Percentiles rank a stretch among this genome's conserved stretches.
Evolutionary conservation across 2,329 filamentous ascomycete genomes (phyloP).

Genomic region (Neofusicoccum ribis): DNA sequence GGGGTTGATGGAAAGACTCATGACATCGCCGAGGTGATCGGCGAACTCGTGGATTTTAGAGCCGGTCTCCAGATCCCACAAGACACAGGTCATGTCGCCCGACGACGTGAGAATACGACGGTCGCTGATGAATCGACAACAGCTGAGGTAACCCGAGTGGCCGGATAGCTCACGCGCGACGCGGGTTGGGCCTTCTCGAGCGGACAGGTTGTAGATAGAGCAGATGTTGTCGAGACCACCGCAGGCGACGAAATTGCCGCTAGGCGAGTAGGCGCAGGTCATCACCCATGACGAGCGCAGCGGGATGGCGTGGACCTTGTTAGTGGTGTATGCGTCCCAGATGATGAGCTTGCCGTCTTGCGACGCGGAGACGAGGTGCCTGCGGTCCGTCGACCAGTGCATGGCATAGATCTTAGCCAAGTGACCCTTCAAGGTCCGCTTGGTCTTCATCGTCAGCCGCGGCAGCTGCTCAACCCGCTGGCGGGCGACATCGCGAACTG

Average conservation of each 20-base stretch:
- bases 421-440: slow-evolving; percentile 95
- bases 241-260: slow-evolving; percentile 97
- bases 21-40: slow-evolving; percentile 96
- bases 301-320: slow-evolving; percentile 98
- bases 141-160: slow-evolving; percentile 95
- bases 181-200: slow-evolving; percentile 93
- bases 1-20: slow-evolving; percentile 99
- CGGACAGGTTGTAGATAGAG: slow-evolving; percentile 98
- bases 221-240: slow-evolving; percentile 99
- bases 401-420: slow-evolving; percentile 99
- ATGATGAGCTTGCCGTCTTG: slow-evolving; percentile 99
- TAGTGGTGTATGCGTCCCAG: slow-evolving; percentile 99
- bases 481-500: slow-evolving; percentile 89
- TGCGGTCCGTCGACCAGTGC: slow-evolving; percentile 99
- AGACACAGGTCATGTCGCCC: slow-evolving; percentile 99
- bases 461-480: slow-evolving; percentile 91
- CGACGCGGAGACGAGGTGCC: slow-evolving; percentile 95
- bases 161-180: slow-evolving; percentile 94
- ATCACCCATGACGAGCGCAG: slow-evolving; percentile 99
- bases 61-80: slow-evolving; percentile 98
- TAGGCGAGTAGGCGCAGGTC: slow-evolving; percentile 98
- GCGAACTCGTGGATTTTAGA: slow-evolving; percentile 97
- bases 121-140: slow-evolving; percentile 99
- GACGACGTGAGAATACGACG: slow-evolving; percentile 96
- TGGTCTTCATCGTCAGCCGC: slow-evolving; percentile 94